Percentiles rank a stretch among this genome's conserved stretches.
Conservation (phyloP, 352 stramenopile genomes). For the Globisporangium takayamanum region DNA sequence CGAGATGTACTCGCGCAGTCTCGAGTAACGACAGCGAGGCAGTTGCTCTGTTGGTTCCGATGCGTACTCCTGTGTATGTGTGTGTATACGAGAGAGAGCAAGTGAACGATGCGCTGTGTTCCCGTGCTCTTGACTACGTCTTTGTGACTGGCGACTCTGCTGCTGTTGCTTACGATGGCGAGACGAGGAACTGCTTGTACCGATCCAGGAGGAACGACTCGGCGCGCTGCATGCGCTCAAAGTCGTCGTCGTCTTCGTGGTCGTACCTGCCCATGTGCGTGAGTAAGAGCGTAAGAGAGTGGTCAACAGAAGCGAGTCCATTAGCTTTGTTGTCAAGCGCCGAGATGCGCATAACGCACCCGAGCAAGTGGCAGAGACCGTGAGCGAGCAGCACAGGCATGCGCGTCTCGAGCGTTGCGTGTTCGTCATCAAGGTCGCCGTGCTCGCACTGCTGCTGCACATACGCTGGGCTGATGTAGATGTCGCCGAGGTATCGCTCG, state of each 20-base stretch:
- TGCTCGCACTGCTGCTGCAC: slow-evolving; percentile 70
- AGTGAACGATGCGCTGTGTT: background rate
- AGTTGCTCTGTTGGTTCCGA: no score
- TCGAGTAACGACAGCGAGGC: slow-evolving; percentile 25
- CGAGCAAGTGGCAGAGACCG: slow-evolving; percentile 77
- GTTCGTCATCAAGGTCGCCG: slow-evolving; percentile 34
- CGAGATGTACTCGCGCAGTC: slow-evolving; percentile 28
- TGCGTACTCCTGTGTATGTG: no score
- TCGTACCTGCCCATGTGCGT: slow-evolving; percentile 50
- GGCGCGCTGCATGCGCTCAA: slow-evolving; percentile 67
- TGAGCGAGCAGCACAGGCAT: slow-evolving; percentile 73
- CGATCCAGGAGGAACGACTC: slow-evolving; percentile 57
- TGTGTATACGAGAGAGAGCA: background rate
- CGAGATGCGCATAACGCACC: slow-evolving; percentile 27
- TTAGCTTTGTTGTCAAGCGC: slow-evolving; percentile 1
- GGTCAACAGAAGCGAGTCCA: background rate
- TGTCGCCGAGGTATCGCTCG: slow-evolving; percentile 74
- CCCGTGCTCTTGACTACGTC: background rate
- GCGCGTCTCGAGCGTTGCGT: slow-evolving; percentile 53
- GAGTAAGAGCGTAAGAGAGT: background rate
- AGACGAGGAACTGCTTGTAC: slow-evolving; percentile 44
- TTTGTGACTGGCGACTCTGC: background rate
- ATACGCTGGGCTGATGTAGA: slow-evolving; percentile 79
- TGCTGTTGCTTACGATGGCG: background rate
- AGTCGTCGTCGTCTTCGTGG: slow-evolving; percentile 71